A percentile compares a stretch with the other conserved stretches of the same genome.
Conservation (phyloP, 2,329 filamentous ascomycete species). For the Nemania bipapillata region DNA sequence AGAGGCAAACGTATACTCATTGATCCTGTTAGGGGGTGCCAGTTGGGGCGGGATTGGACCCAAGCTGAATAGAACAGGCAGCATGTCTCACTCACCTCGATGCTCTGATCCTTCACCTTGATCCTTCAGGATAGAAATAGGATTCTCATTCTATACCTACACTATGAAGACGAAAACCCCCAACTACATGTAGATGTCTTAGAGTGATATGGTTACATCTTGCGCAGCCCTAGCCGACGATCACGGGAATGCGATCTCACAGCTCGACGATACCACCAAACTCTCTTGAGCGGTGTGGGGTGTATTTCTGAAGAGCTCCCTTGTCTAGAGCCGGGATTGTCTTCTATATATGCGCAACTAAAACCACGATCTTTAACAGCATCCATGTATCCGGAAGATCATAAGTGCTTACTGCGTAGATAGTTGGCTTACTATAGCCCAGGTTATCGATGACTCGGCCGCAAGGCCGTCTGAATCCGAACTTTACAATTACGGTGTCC, state of each 20-base stretch:
- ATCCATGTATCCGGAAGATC: conserved; percentile 27
- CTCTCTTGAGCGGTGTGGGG: conserved; percentile 14
- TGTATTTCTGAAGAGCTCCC: conserved; percentile 13
- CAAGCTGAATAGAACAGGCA: neutral
- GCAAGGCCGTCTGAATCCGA: neutral
- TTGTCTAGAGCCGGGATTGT: conserved; percentile 18
- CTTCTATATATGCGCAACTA: neutral
- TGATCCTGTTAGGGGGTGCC: neutral
- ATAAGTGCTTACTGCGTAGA: conserved; percentile 23
- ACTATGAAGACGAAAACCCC: neutral
- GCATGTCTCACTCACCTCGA: neutral
- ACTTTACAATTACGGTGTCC: conserved; percentile 10
- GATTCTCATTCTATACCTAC: neutral
- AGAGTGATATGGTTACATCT: conserved; percentile 8
- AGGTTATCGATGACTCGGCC: neutral
- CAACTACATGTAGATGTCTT: neutral
- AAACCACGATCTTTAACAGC: conserved; percentile 16
- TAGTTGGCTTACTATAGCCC: conserved; percentile 27
- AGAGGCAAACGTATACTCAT: neutral
- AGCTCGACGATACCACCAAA: conserved; percentile 13
- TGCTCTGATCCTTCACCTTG: neutral
- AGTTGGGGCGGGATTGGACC: neutral
- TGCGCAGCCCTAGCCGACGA: conserved; percentile 23
- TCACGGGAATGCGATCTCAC: conserved; percentile 21
- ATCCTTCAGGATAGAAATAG: neutral